Evolutionary conservation across 257 asterid species (phyloP).

Genomic region (Solanum dulcamara): DNA sequence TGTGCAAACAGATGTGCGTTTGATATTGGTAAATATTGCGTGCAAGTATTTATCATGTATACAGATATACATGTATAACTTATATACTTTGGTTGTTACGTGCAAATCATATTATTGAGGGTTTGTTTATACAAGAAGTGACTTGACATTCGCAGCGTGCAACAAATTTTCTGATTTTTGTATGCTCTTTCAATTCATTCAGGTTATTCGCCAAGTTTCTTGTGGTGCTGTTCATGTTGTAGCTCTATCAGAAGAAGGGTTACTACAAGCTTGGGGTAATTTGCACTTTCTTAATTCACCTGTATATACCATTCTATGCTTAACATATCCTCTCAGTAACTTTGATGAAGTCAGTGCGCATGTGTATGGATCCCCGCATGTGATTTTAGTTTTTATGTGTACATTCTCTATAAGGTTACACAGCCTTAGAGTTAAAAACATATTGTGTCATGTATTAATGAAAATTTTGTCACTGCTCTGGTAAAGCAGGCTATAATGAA

Average conservation of each 20-base stretch:
- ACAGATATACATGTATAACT: not conserved
- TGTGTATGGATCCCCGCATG: not conserved
- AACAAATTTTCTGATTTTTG: not conserved
- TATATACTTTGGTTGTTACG: not conserved
- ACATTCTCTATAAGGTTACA: not conserved
- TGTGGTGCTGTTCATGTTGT: constrained; percentile 96
- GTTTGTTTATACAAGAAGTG: not conserved
- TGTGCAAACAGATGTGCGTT: not conserved
- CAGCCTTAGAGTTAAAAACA: constrained; percentile 14
- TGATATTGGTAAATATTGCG: not conserved
- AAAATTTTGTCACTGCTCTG: constrained; percentile 40
- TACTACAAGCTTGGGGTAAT: constrained; percentile 92
- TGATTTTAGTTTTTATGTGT: not conserved
- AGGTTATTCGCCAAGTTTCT: constrained; percentile 84
- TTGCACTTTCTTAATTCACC: not conserved
- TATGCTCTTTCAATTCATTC: constrained; percentile 11
- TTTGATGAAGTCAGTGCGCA: not conserved
- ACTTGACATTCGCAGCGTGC: not conserved
- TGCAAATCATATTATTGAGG: not conserved
- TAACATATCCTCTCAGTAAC: not conserved
- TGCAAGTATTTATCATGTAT: not conserved
- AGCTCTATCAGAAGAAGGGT: constrained; percentile 88
- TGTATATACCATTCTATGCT: not conserved
- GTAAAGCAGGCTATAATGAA: constrained; percentile 95
- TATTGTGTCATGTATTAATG: constrained; percentile 26